phyloP scores from a whole-genome alignment of 139 green algal species.

The Picochlorum sp. region DNA sequence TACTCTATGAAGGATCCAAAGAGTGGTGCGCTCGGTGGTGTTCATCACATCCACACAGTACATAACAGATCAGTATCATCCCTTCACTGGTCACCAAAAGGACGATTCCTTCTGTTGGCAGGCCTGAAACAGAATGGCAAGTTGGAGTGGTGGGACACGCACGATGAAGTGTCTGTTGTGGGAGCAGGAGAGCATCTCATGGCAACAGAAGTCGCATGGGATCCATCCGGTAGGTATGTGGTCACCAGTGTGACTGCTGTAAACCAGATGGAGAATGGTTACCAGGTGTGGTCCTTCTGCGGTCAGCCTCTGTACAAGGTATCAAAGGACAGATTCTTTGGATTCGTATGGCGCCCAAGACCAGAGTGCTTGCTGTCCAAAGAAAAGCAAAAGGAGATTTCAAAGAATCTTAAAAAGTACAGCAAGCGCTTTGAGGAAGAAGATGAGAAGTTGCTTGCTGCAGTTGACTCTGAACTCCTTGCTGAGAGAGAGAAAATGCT shows the following conservation, averaged over 20 bases:
- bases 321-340: constrained; percentile 76
- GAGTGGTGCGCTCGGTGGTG: constrained; percentile 28
- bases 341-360: constrained; percentile 93
- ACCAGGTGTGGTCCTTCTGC: constrained; percentile 84
- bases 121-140: constrained; percentile 84
- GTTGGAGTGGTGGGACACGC: constrained; percentile 95
- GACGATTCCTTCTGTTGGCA: constrained; percentile 86
- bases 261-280: constrained; percentile 97
- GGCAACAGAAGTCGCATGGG: constrained; percentile 88
- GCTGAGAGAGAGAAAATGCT: constrained; percentile 55
- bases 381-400: constrained; percentile 85
- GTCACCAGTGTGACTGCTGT: constrained; percentile 74
- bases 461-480: constrained; percentile 69
- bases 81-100: constrained; percentile 84
- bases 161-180: constrained; percentile 81
- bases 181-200: constrained; percentile 92
- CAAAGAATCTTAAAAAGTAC: constrained; percentile 88
- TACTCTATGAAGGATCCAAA: constrained; percentile 85
- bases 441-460: constrained; percentile 71
- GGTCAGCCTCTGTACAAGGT: constrained; percentile 76
- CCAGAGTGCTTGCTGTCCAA: constrained; percentile 65
- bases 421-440: constrained; percentile 90
- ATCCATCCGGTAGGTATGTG: constrained; percentile 89
- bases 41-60: constrained; percentile 42
- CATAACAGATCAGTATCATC: constrained; percentile 66